Conservation (phyloP, 257 asterid genomes). For the Solanum paucissectum region DNA sequence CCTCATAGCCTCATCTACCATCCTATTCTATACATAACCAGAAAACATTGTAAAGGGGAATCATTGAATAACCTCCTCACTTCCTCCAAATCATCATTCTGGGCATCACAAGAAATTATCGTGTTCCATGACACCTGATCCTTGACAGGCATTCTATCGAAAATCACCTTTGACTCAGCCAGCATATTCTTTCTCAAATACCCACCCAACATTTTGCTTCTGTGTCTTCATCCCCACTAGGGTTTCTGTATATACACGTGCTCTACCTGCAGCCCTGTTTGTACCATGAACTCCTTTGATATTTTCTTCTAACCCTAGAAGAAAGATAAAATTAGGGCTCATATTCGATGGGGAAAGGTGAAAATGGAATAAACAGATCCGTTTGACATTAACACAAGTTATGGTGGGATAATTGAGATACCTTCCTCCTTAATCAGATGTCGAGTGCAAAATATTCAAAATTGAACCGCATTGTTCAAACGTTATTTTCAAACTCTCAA, state of each 20-base stretch:
- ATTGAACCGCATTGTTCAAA: conserved; percentile 23
- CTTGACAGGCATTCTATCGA: conserved; percentile 60
- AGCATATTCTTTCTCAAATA: conserved; percentile 68
- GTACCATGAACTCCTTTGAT: neutral
- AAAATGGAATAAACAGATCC: neutral
- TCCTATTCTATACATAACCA: conserved; percentile 69
- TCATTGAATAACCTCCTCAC: conserved; percentile 59
- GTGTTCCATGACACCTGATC: conserved; percentile 27
- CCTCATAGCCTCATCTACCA: conserved; percentile 59
- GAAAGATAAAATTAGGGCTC: neutral
- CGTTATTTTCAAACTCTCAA: neutral
- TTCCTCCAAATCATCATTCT: conserved; percentile 49
- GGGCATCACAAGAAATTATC: neutral
- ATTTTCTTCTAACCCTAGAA: neutral
- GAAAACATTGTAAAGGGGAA: conserved; percentile 81
- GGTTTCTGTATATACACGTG: neutral
- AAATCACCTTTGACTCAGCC: conserved; percentile 52
- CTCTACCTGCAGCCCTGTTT: conserved; percentile 2
- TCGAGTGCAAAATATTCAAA: too few relatives aligned
- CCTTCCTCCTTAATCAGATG: neutral
- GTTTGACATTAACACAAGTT: neutral
- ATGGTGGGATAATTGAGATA: neutral
- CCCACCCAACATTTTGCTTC: conserved; percentile 51
- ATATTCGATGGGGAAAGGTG: neutral
- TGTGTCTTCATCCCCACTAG: neutral